Conservation (phyloP, 2,329 filamentous ascomycete genomes). For the Peltaster fructicola region DNA sequence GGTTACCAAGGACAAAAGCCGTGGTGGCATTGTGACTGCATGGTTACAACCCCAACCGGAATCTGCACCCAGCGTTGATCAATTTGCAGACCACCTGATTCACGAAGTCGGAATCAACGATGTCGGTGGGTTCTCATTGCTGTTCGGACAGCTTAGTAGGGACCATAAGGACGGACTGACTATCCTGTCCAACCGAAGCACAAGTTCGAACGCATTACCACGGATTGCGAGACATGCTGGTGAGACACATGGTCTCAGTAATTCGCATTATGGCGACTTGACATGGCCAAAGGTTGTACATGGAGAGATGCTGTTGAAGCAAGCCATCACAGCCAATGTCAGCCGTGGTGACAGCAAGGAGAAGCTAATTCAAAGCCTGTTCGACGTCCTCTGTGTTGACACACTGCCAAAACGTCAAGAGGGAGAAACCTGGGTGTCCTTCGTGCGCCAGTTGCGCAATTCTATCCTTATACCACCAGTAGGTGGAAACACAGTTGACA, state of each 20-base stretch:
- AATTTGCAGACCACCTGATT: slow-evolving; percentile 37
- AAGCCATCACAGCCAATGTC: slow-evolving; percentile 30
- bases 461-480: slow-evolving; percentile 44
- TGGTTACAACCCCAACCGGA: slow-evolving; percentile 33
- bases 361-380: slow-evolving; percentile 34
- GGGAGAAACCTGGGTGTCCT: slow-evolving; percentile 35
- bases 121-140: slow-evolving; percentile 45
- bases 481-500: slow-evolving; percentile 27
- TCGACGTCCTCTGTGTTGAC: slow-evolving; percentile 36
- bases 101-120: slow-evolving; percentile 35
- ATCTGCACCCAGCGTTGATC: slow-evolving; percentile 24
- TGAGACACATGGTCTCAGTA: slow-evolving; percentile 43
- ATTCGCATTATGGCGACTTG: slow-evolving; percentile 39
- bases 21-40: slow-evolving; percentile 42
- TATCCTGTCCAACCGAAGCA: slow-evolving; percentile 45
- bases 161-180: slow-evolving; percentile 27
- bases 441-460: slow-evolving; percentile 37
- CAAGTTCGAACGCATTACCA: slow-evolving; percentile 30
- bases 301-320: slow-evolving; percentile 35
- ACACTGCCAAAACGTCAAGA: slow-evolving; percentile 34
- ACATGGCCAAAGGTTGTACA: slow-evolving; percentile 44
- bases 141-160: slow-evolving; percentile 42
- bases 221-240: slow-evolving; percentile 32
- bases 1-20: slow-evolving; percentile 30
- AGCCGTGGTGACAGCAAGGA: slow-evolving; percentile 23